Evolutionary conservation across 2,329 filamentous ascomycete species (phyloP).

Genomic region (Ambrosiella xylebori): DNA sequence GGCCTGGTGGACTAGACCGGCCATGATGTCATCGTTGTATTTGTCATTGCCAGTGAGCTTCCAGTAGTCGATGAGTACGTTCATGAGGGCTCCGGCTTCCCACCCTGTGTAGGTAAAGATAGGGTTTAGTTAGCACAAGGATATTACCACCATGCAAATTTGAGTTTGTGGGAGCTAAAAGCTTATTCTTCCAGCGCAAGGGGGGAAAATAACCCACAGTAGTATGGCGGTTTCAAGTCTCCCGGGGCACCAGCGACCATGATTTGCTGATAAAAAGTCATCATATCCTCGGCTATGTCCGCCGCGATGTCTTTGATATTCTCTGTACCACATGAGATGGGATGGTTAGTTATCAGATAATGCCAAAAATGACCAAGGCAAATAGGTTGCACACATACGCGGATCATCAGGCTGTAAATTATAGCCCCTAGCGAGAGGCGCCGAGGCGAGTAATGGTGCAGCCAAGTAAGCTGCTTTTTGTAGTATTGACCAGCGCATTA

Average conservation of each 20-base stretch:
- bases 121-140: constrained; percentile 10
- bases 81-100: constrained; percentile 59
- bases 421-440: constrained; percentile 18
- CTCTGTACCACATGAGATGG: constrained; percentile 21
- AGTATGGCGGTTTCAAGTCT: constrained; percentile 15
- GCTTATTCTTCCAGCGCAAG: not conserved
- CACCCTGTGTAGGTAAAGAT: constrained; percentile 36
- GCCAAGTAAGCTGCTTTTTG: not conserved
- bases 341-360: not conserved
- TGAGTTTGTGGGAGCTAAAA: not conserved
- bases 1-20: constrained; percentile 58
- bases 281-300: constrained; percentile 33
- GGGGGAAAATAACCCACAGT: constrained; percentile 6
- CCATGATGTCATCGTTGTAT: constrained; percentile 50
- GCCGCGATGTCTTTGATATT: constrained; percentile 33
- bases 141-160: not conserved
- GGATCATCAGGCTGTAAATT: constrained; percentile 20
- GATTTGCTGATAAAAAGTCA: constrained; percentile 21
- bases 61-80: constrained; percentile 66
- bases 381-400: not conserved
- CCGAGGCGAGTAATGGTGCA: not conserved
- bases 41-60: constrained; percentile 57
- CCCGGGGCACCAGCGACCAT: constrained; percentile 17
- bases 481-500: not conserved
- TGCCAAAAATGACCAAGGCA: not conserved